These are phyloP conservation scores for Xylariomycetidae sp. DNA, from an alignment of 2,329 filamentous ascomycete genomes.

Conservation along the genomic window DNA sequence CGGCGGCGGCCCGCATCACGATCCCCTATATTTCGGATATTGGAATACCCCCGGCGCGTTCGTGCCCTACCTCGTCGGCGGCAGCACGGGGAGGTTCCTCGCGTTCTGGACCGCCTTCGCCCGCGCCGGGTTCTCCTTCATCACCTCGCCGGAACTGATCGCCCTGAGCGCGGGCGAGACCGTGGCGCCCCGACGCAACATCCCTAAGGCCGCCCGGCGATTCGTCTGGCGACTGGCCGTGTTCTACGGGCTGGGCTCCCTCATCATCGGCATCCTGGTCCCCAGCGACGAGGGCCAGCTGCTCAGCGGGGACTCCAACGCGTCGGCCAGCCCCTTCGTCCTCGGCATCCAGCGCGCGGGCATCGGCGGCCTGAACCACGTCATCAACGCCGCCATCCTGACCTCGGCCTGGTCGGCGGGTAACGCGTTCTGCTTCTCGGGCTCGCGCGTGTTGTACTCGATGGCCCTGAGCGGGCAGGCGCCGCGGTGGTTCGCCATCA, in stretches of 20 bases:
- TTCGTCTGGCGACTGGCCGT: constrained; percentile 59
- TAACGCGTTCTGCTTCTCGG: constrained; percentile 61
- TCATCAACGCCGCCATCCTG: constrained; percentile 65
- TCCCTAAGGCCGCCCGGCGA: constrained; percentile 59
- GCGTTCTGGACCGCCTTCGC: constrained; percentile 55
- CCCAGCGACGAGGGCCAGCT: constrained; percentile 62
- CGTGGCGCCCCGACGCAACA: constrained; percentile 58
- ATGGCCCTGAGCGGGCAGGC: constrained; percentile 65
- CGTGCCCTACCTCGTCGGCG: constrained; percentile 40
- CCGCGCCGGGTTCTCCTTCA: constrained; percentile 57
- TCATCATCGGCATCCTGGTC: constrained; percentile 58
- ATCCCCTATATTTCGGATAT: constrained; percentile 45
- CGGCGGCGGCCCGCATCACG: constrained; percentile 47
- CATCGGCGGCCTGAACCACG: constrained; percentile 58
- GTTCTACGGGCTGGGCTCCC: constrained; percentile 60
- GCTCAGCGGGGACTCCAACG: constrained; percentile 52
- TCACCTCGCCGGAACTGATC: constrained; percentile 58
- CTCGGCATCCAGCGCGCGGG: constrained; percentile 63
- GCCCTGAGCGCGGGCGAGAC: constrained; percentile 63
- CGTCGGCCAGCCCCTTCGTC: constrained; percentile 59
- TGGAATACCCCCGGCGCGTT: constrained; percentile 44
- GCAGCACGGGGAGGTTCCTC: constrained; percentile 49
- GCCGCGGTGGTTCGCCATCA: constrained; percentile 54
- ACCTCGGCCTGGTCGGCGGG: constrained; percentile 61
- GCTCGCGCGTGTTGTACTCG: constrained; percentile 65